These are phyloP conservation scores for Nematocida minor DNA, from an alignment of 371 early-diverging fungal species.

Conservation along the genomic window DNA sequence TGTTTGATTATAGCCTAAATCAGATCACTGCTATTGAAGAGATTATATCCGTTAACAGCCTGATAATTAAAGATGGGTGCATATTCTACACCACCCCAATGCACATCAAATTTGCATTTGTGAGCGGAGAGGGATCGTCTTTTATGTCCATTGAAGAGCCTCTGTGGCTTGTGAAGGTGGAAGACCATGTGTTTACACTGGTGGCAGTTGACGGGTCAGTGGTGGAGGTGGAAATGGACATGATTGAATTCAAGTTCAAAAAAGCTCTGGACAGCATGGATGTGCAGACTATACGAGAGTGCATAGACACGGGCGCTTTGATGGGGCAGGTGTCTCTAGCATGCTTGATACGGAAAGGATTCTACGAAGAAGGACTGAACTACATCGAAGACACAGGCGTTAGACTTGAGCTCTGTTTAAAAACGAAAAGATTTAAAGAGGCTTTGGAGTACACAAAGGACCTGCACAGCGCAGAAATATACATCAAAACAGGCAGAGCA, in stretches of 20 bases:
- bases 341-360: slow-evolving; percentile 90
- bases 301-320: slow-evolving; percentile 82
- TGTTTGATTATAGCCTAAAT: slow-evolving; percentile 76
- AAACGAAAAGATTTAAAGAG: slow-evolving; percentile 42
- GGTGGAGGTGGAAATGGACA: slow-evolving; percentile 70
- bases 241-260: slow-evolving; percentile 93
- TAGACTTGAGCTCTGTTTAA: slow-evolving; percentile 75
- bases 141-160: slow-evolving; percentile 86
- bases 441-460: slow-evolving; percentile 49
- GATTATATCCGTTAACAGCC: slow-evolving; percentile 88
- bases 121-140: slow-evolving; percentile 78
- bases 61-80: slow-evolving; percentile 80
- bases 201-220: slow-evolving; percentile 76
- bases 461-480: slow-evolving; percentile 6
- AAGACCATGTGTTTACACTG: slow-evolving; percentile 74
- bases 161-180: slow-evolving; percentile 75
- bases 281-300: slow-evolving; percentile 79
- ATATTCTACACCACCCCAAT: slow-evolving; percentile 90
- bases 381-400: slow-evolving; percentile 87
- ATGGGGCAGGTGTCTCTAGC: slow-evolving; percentile 94
- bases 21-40: slow-evolving; percentile 80
- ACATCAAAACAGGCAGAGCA: slow-evolving; percentile 30
- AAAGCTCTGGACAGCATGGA: slow-evolving; percentile 77
- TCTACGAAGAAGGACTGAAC: slow-evolving; percentile 88
- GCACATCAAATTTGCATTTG: slow-evolving; percentile 91